phyloP scores from a whole-genome alignment of 75 land plant species.

The Pinus albicaulis region DNA sequence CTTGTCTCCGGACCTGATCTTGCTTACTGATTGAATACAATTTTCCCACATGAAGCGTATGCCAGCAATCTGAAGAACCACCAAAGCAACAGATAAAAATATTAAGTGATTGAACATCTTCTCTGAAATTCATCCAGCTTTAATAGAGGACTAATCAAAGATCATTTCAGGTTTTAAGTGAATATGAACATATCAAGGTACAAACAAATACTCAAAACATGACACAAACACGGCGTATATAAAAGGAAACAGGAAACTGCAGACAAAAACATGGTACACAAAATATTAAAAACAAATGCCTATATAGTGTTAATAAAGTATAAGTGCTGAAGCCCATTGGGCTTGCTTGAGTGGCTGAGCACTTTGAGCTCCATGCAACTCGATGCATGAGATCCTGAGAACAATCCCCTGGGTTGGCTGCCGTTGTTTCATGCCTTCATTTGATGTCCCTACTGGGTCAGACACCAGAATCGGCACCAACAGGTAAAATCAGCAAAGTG shows the following conservation, averaged over 20 bases:
- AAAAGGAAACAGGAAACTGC: not conserved
- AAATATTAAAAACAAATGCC: not conserved
- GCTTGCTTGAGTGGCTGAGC: too few species aligned
- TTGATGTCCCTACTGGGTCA: too few species aligned
- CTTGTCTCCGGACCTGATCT: conserved; percentile 83
- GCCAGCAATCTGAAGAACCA: conserved; percentile 69
- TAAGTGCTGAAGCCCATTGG: too few species aligned
- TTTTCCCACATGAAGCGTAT: conserved; percentile 99
- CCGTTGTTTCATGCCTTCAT: too few species aligned
- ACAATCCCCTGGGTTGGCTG: too few species aligned
- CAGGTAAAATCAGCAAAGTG: too few species aligned
- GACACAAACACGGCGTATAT: not conserved
- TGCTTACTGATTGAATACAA: conserved; percentile 80
- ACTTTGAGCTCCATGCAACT: too few species aligned
- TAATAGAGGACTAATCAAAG: not conserved
- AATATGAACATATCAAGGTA: not conserved
- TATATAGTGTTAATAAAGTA: not conserved
- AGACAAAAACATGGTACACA: not conserved
- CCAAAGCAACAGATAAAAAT: conserved; percentile 7
- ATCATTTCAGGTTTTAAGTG: not conserved
- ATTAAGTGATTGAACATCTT: not conserved
- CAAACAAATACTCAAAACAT: not conserved
- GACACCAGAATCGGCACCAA: too few species aligned
- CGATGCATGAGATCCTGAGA: too few species aligned
- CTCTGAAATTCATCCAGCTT: not conserved